Conservation (phyloP, 2,329 filamentous ascomycete species). For the Fusarium zealandicum region DNA sequence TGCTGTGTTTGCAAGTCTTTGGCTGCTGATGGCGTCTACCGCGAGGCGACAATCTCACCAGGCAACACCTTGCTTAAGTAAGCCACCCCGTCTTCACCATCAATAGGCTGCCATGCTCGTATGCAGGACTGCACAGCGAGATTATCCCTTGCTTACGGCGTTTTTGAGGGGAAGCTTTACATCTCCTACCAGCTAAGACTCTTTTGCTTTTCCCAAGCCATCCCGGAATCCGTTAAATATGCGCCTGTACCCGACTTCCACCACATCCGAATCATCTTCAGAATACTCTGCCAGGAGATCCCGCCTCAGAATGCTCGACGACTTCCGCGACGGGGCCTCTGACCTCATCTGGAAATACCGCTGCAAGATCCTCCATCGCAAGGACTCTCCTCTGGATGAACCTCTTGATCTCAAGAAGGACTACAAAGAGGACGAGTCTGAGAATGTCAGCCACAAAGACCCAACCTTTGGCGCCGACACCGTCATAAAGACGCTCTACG, state of each 20-base stretch:
- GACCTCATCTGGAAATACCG: conserved; percentile 44
- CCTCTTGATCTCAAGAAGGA: conserved; percentile 29
- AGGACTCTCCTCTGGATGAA: conserved; percentile 27
- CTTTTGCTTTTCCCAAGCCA: not conserved
- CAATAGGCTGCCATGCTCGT: not conserved
- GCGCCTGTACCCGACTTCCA: not conserved
- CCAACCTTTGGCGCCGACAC: conserved; percentile 42
- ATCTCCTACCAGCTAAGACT: conserved; percentile 5
- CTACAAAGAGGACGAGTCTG: conserved; percentile 15
- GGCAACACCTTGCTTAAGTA: conserved; percentile 9
- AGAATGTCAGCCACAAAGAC: conserved; percentile 32
- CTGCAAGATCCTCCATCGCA: conserved; percentile 41
- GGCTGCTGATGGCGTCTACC: not conserved
- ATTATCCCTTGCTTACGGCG: not conserved
- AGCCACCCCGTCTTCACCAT: not conserved
- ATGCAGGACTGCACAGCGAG: not conserved
- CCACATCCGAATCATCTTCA: not conserved
- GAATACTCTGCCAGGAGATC: not conserved
- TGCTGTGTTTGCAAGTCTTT: not conserved
- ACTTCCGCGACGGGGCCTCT: conserved; percentile 34
- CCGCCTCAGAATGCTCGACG: conserved; percentile 19
- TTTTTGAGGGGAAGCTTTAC: not conserved
- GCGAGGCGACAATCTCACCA: conserved; percentile 6
- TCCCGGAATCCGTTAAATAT: conserved; percentile 4
- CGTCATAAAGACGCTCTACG: conserved; percentile 51